Conservation (phyloP, 805 yeast genomes). For the Yarrowia porcina region DNA sequence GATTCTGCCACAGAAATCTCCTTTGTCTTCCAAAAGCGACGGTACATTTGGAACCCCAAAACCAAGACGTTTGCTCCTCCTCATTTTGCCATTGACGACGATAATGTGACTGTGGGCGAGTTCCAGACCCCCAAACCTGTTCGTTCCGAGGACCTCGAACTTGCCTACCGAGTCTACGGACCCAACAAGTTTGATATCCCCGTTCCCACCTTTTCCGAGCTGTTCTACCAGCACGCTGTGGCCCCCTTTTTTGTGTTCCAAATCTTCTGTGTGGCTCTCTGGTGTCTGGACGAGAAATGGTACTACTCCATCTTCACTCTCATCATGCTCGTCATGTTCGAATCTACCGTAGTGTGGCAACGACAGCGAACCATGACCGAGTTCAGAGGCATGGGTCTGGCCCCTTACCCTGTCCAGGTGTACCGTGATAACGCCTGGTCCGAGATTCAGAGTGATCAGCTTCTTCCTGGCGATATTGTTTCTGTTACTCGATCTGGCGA, state of each 20-base stretch:
- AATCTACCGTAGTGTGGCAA: slow-evolving; percentile 91
- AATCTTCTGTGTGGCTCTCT: slow-evolving; percentile 88
- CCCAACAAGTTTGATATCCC: slow-evolving; percentile 90
- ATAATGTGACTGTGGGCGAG: slow-evolving; percentile 52
- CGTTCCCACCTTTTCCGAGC: slow-evolving; percentile 82
- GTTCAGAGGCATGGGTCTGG: slow-evolving; percentile 95
- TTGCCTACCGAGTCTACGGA: slow-evolving; percentile 63
- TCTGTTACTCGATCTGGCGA: slow-evolving; percentile 85
- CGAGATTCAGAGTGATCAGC: slow-evolving; percentile 62
- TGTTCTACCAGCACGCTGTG: slow-evolving; percentile 95
- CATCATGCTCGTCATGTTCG: slow-evolving; percentile 90
- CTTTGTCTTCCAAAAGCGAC: slow-evolving; percentile 87
- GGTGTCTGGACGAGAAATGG: slow-evolving; percentile 98
- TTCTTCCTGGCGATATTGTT: slow-evolving; percentile 86
- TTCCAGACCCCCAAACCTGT: slow-evolving; percentile 44
- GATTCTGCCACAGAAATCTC: slow-evolving; percentile 62
- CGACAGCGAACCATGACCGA: slow-evolving; percentile 92
- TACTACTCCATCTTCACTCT: slow-evolving; percentile 86
- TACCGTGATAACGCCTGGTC: slow-evolving; percentile 70
- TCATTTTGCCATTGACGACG: slow-evolving; percentile 60
- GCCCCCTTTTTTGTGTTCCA: slow-evolving; percentile 98
- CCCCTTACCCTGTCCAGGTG: slow-evolving; percentile 77
- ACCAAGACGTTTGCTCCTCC: slow-evolving; percentile 72
- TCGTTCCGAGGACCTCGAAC: slow-evolving; percentile 40
- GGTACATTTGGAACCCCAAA: slow-evolving; percentile 66